Base-by-base conservation (phyloP, 371 early-diverging fungal species). In the Apophysomyces elegans region DNA sequence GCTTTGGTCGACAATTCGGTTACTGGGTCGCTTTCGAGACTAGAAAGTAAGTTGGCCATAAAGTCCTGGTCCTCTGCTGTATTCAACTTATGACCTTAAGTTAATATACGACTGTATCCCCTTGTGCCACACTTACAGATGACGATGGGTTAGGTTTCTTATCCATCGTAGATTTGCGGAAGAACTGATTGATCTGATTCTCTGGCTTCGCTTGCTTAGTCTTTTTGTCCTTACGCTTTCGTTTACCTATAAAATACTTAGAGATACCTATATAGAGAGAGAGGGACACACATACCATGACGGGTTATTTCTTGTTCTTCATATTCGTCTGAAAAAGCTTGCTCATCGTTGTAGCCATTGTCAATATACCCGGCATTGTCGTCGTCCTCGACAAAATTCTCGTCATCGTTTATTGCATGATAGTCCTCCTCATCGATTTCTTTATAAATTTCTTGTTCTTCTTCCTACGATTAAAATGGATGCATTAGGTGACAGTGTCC, bases 341-440 rank as follows among this genome's bases (percentile, higher is more conserved):
- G 70, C 14, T 85, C 86, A 66, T 86, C 84, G 50, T 90, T 88
- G 37, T 89, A 75, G 2, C 88, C 93, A 66, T 90, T 74, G 63
- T 92, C 94, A n/a, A 84, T 83, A 58, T 94, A 93, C 13, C 93
- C 95, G 7, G 80, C 81, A n/a, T 91, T 90, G 64, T 97, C 94
- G 67, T 93, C 96, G 68, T 93, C 92, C 36, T 86, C 90, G 5
- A 93, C 90, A 81, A 95, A 95, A 57, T 93, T 89, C 37, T 91
- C 88, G 58, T 90, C 85, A 44, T 88, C 82, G 58, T 83, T 76
- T 47, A 79, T 72, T 18, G 73, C 72, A 32, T 79, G 59, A 59
- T 87, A 85, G 26, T 90, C 90, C 9, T 84, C 78, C 38, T 89
- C 88, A 37, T 80, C 78, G 5, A 89, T 78, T 61, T 82, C 84